Evolutionary conservation across 148 eudicot species (phyloP).

Genomic region (Suaeda aralocaspica): DNA sequence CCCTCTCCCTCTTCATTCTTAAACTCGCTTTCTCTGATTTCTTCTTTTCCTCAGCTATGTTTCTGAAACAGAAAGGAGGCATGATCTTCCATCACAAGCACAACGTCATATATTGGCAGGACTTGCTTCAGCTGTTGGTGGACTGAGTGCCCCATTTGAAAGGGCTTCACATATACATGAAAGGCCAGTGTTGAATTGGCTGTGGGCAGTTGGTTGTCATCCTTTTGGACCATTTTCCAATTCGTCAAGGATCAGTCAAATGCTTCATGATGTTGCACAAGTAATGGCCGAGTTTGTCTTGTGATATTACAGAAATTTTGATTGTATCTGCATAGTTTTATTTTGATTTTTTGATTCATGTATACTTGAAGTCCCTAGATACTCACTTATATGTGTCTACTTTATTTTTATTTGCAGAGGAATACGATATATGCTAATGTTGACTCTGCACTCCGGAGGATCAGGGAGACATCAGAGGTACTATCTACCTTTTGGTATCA

Average conservation of each 20-base stretch:
- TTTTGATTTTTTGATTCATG: neutral
- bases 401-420: slow-evolving; percentile 46
- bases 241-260: slow-evolving; percentile 72
- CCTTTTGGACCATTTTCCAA: slow-evolving; percentile 98
- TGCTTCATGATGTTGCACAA: slow-evolving; percentile 92
- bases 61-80: slow-evolving; percentile 81
- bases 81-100: slow-evolving; percentile 79
- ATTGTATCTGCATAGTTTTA: too few species aligned
- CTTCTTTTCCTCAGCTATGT: slow-evolving; percentile 60
- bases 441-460: slow-evolving; percentile 83
- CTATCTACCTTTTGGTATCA: slow-evolving; percentile 15
- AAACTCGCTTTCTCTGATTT: slow-evolving; percentile 3
- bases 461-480: slow-evolving; percentile 88
- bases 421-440: slow-evolving; percentile 91
- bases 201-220: slow-evolving; percentile 92
- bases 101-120: slow-evolving; percentile 97
- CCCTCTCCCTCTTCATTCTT: neutral
- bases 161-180: slow-evolving; percentile 89
- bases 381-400: neutral
- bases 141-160: slow-evolving; percentile 90
- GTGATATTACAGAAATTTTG: neutral
- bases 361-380: neutral
- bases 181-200: slow-evolving; percentile 92
- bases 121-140: slow-evolving; percentile 91
- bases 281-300: slow-evolving; percentile 36